Conservation (phyloP, 345 rosid species). For the Salix suchowensis region DNA sequence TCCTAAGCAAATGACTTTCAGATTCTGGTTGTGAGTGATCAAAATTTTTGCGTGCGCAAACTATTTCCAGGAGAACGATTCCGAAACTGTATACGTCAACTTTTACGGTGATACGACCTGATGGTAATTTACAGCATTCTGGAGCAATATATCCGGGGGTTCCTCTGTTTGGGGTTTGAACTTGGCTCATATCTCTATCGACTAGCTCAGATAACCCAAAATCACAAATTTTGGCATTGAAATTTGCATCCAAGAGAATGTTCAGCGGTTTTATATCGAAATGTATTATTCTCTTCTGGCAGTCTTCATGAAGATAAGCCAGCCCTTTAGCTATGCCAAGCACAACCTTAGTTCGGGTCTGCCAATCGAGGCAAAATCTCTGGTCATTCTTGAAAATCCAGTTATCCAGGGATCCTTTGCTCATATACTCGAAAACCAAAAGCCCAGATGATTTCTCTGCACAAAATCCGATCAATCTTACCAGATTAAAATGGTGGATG, state of each 20-base stretch:
- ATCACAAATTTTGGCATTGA: conserved; percentile 15
- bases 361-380: not conserved
- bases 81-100: conserved; percentile 16
- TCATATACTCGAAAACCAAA: conserved; percentile 15
- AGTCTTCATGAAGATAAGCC: conserved; percentile 14
- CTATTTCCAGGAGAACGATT: conserved; percentile 7
- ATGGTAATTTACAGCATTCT: not conserved
- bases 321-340: conserved; percentile 1
- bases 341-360: not conserved
- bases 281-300: conserved; percentile 4
- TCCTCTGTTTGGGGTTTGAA: conserved; percentile 7
- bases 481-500: conserved; percentile 60
- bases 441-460: conserved; percentile 5
- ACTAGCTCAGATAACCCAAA: conserved; percentile 10
- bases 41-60: not conserved
- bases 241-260: not conserved
- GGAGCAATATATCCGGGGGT: conserved; percentile 19
- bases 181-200: not conserved
- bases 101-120: not conserved
- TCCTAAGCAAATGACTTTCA: not conserved
- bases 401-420: conserved; percentile 13
- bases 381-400: conserved; percentile 6
- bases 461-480: conserved; percentile 6
- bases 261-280: conserved; percentile 15
- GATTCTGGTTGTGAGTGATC: not conserved